A percentile compares a stretch with the other conserved stretches of the same genome.
Conservation (phyloP, 2,329 filamentous ascomycete species). For the Pseudogymnoascus sp. region DNA sequence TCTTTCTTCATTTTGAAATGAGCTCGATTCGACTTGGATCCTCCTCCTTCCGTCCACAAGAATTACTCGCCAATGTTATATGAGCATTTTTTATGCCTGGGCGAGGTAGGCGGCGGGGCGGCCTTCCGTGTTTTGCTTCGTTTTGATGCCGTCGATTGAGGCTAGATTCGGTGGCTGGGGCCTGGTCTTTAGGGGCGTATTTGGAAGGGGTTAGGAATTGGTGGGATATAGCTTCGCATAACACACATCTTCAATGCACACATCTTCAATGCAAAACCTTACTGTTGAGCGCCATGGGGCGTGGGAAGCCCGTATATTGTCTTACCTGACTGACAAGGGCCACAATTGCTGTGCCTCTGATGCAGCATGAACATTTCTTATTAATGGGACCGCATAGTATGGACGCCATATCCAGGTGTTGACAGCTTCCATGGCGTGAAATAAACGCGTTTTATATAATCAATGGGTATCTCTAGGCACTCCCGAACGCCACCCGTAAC, state of each 20-base stretch:
- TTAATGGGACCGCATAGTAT: not conserved
- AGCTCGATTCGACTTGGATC: constrained; percentile 1
- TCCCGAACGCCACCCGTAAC: constrained; percentile 1
- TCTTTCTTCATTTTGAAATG: constrained; percentile 4
- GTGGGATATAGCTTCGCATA: not conserved
- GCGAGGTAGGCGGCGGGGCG: not conserved
- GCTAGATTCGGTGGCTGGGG: constrained; percentile 1
- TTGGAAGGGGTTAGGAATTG: constrained; percentile 2
- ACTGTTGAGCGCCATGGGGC: not conserved
- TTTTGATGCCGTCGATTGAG: constrained; percentile 7
- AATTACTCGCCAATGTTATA: not conserved
- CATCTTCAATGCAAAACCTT: constrained; percentile 5
- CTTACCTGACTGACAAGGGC: not conserved
- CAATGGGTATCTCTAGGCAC: constrained; percentile 1
- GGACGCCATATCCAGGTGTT: not conserved
- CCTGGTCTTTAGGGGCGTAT: constrained; percentile 3
- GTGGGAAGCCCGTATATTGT: not conserved
- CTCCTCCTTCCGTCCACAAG: not conserved
- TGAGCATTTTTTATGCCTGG: constrained; percentile 2
- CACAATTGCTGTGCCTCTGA: not conserved
- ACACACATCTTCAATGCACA: not conserved
- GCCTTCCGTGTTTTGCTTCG: not conserved
- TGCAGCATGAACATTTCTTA: not conserved
- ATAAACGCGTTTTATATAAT: not conserved
- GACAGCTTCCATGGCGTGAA: not conserved